phyloP scores from a whole-genome alignment of 176 grass and related monocot genomes.

The Hsuehochloa calcarea region DNA sequence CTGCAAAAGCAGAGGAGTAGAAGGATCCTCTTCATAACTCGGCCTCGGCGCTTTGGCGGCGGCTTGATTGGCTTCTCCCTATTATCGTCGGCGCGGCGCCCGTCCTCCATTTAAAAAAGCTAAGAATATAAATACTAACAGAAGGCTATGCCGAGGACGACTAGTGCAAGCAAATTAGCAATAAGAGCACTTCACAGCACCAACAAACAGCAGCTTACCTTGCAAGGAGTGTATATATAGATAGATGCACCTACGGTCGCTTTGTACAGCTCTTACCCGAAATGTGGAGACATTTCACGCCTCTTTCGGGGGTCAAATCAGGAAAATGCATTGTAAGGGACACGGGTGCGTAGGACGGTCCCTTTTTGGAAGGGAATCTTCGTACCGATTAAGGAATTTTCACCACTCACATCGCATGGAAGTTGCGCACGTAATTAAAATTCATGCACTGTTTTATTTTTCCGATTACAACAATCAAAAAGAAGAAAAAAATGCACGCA shows the following conservation, averaged over 20 bases:
- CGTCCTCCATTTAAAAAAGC: background rate
- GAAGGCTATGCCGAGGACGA: background rate
- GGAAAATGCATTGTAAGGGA: background rate
- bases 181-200: background rate
- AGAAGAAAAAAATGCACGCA: too few relatives aligned
- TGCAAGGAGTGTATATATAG: background rate
- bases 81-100: background rate
- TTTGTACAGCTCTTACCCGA: background rate
- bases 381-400: background rate
- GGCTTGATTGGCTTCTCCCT: too few relatives aligned
- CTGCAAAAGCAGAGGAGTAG: slow-evolving; percentile 5
- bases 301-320: background rate
- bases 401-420: background rate
- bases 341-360: background rate
- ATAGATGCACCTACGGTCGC: background rate
- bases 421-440: background rate
- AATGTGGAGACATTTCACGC: background rate
- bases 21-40: background rate
- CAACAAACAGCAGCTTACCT: background rate
- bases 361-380: background rate
- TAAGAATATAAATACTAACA: background rate
- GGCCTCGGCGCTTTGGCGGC: background rate
- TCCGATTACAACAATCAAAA: too few relatives aligned
- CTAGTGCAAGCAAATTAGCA: background rate
- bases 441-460: too few relatives aligned